These are phyloP conservation scores for Colletotrichum trifolii DNA, from an alignment of 2,329 filamentous ascomycete species.

Conservation along the genomic window DNA sequence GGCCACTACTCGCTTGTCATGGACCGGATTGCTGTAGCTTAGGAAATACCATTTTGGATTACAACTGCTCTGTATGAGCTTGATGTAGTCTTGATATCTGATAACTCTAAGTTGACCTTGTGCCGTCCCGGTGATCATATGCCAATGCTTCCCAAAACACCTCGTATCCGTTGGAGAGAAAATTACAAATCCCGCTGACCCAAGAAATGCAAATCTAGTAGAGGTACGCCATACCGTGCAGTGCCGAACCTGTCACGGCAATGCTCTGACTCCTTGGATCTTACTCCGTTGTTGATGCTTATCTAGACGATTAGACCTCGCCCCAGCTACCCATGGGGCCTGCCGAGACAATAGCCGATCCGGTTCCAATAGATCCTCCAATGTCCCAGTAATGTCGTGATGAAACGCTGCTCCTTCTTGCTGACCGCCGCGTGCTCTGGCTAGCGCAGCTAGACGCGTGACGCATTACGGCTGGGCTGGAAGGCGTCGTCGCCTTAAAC, in stretches of 20 bases:
- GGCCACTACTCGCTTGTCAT: too few relatives aligned
- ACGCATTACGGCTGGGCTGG: constrained; percentile 59
- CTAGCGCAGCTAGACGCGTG: constrained; percentile 81
- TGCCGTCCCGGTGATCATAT: constrained; percentile 17
- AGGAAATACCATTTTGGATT: not conserved
- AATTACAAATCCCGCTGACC: constrained; percentile 19
- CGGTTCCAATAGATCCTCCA: constrained; percentile 81
- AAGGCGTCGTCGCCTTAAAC: constrained; percentile 65
- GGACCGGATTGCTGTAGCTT: too few relatives aligned
- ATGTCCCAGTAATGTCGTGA: constrained; percentile 94
- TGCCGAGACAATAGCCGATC: constrained; percentile 74
- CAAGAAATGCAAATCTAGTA: constrained; percentile 26
- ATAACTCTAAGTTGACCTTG: constrained; percentile 15
- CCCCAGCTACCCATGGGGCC: constrained; percentile 83
- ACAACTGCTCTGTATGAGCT: not conserved
- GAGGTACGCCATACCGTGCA: not conserved
- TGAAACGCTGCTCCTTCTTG: constrained; percentile 74
- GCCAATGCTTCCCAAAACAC: constrained; percentile 17
- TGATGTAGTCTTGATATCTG: constrained; percentile 20
- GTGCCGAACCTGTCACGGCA: not conserved
- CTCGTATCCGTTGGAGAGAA: not conserved
- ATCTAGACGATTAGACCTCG: constrained; percentile 65
- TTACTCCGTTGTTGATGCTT: constrained; percentile 3
- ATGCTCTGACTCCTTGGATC: not conserved
- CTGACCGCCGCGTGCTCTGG: constrained; percentile 83